phyloP scores from a whole-genome alignment of 1,284 basidiomycete genomes.

The Xanthoconium separans region DNA sequence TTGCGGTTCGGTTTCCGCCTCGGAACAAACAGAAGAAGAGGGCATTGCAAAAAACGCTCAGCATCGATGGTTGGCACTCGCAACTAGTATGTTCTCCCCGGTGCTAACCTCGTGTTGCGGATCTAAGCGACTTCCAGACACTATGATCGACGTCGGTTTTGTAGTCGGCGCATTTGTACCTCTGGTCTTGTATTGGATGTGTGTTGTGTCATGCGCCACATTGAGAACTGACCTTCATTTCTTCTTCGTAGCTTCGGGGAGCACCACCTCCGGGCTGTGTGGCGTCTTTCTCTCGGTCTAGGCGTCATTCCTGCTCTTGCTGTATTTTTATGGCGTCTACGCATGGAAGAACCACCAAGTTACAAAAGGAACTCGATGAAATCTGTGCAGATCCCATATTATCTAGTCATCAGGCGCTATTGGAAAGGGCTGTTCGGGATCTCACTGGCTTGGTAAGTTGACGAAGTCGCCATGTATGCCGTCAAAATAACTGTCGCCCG shows the following conservation, averaged over 20 bases:
- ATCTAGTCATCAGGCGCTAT: slow-evolving; percentile 80
- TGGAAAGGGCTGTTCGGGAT: slow-evolving; percentile 70
- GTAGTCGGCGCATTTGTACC: slow-evolving; percentile 83
- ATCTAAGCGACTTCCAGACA: slow-evolving; percentile 42
- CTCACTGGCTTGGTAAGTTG: slow-evolving; percentile 64
- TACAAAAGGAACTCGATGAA: slow-evolving; percentile 80
- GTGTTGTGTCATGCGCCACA: slow-evolving; percentile 24
- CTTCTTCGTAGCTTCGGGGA: slow-evolving; percentile 59
- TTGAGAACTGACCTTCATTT: neutral
- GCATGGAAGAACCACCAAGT: slow-evolving; percentile 77
- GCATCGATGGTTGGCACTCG: slow-evolving; percentile 84
- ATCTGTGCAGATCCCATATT: slow-evolving; percentile 70
- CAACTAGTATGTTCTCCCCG: slow-evolving; percentile 61
- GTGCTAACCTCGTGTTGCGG: neutral
- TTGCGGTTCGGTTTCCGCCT: slow-evolving; percentile 87
- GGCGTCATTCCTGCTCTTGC: slow-evolving; percentile 80
- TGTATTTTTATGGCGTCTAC: slow-evolving; percentile 85
- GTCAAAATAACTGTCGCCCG: neutral
- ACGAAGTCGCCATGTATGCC: neutral
- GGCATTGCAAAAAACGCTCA: slow-evolving; percentile 77
- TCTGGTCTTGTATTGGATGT: slow-evolving; percentile 86
- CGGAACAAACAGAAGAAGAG: slow-evolving; percentile 86
- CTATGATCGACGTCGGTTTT: slow-evolving; percentile 90
- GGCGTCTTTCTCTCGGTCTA: slow-evolving; percentile 88
- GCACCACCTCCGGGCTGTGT: slow-evolving; percentile 80